phyloP scores from a whole-genome alignment of 176 grass and related monocot species.

The Carex littledalei region DNA sequence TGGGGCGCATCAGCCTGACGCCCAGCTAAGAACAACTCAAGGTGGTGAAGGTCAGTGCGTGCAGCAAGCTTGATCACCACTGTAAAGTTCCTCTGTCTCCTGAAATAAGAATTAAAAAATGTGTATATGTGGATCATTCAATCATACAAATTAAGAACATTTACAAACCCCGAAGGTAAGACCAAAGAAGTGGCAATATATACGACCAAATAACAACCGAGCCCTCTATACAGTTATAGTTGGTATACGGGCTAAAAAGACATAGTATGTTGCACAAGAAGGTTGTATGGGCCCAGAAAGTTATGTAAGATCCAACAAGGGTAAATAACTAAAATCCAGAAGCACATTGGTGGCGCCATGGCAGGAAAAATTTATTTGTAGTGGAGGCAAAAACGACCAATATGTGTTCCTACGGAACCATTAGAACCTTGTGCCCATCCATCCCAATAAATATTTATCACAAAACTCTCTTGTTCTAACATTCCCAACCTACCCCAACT shows the following conservation, averaged over 20 bases:
- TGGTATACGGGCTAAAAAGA: background rate
- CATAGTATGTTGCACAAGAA: background rate
- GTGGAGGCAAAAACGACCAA: background rate
- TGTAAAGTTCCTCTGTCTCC: constrained; percentile 54
- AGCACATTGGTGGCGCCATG: background rate
- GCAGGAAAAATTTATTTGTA: background rate
- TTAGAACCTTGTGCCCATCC: background rate
- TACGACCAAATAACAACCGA: background rate
- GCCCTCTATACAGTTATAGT: background rate
- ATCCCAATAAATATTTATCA: background rate
- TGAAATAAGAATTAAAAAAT: constrained; percentile 21
- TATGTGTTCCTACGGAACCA: background rate
- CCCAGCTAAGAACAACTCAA: constrained; percentile 69
- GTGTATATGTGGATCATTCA: background rate
- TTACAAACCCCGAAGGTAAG: background rate
- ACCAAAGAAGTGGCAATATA: background rate
- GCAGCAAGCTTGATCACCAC: constrained; percentile 84
- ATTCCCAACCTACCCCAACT: background rate
- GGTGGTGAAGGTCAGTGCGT: constrained; percentile 49
- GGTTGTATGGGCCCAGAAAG: background rate
- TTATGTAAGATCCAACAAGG: background rate
- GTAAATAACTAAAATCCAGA: background rate
- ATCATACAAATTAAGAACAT: background rate
- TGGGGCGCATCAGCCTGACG: constrained; percentile 70
- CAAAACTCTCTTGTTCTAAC: background rate